Base-by-base conservation (phyloP, 176 grass and related monocot species). In the Eragrostis curvula region DNA sequence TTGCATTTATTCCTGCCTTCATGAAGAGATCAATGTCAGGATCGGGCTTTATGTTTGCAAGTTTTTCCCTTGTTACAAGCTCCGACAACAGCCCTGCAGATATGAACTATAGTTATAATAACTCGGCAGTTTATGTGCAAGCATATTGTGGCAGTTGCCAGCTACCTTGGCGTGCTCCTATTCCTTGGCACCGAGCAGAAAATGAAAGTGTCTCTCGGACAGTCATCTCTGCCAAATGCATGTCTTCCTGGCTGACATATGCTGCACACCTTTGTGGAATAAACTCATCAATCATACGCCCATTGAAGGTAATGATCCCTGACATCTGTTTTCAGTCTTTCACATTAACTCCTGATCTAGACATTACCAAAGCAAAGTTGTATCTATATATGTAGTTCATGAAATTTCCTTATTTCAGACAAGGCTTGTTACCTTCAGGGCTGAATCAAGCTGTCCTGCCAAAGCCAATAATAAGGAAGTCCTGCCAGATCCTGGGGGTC, bases 11-110 rank as follows among this genome's bases (percentile, higher is more conserved):
- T 30, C 24, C 79, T 79, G 67, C 87, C 81, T 90, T 90, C 83
- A 86, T 90, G 51, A 73, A 88, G 5, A 83, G 61, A 73, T 83
- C 73, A 42, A 88, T 78, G 39, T 88, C 72, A 30, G 79, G 72
- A 57, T 89, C 81, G 62, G 81, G 87, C 29, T 84, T 84, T 40
- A 80, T 70, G 23, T 78, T 78, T 74, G 63, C 66, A 74, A 50
- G 20, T 49, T 89, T 89, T 45, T 89, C 87, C 40, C 74, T 78
- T 28, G 74, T 74, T 40, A 47, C 58, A 55, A 89, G 49, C 48
- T 89, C 87, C 48, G 66, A 72, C 66, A 84, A 36, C 27, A 79
- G 30, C 9, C 79, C 87, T 89, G 81, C 24, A 84, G 28, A 47
- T 85, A 24, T 48, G 32, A 21, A 70, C 25, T 20, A 70, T 60